Percentiles rank a stretch among this genome's conserved stretches.
These are phyloP conservation scores for Plasmodium adleri DNA, from an alignment of 169 alveolate species.

Conservation along the genomic window DNA sequence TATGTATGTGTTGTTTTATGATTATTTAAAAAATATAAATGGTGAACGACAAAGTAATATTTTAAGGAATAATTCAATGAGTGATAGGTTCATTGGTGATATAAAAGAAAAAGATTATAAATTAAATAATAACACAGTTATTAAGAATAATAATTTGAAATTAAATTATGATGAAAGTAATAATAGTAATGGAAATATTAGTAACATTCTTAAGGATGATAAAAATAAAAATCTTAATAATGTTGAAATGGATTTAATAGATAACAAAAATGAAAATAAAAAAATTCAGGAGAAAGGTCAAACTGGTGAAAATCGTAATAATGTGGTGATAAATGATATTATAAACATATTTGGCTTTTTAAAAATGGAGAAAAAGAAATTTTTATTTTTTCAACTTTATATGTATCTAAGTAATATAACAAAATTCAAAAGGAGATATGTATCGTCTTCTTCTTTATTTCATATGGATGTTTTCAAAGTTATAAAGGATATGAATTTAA, in stretches of 20 bases:
- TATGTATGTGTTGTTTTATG: slow-evolving; percentile 38
- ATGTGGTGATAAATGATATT: slow-evolving; percentile 13
- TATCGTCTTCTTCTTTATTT: slow-evolving; percentile 36
- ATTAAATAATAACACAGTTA: slow-evolving; percentile 3
- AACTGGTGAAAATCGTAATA: background rate
- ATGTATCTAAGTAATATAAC: slow-evolving; percentile 35
- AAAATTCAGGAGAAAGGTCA: background rate
- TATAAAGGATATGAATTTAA: slow-evolving; percentile 33
- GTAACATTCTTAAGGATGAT: slow-evolving; percentile 1
- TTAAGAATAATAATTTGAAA: background rate
- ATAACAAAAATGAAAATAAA: background rate
- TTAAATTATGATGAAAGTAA: background rate
- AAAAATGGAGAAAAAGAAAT: slow-evolving; percentile 53
- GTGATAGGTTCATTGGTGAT: slow-evolving; percentile 9
- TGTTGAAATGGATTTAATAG: slow-evolving; percentile 2
- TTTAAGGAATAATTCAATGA: background rate
- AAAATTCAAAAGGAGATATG: slow-evolving; percentile 44
- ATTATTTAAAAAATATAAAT: slow-evolving; percentile 43
- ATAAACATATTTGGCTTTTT: slow-evolving; percentile 39
- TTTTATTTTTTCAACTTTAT: slow-evolving; percentile 60
- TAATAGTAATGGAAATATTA: slow-evolving; percentile 16
- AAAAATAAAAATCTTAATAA: slow-evolving; percentile 3
- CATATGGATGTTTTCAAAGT: slow-evolving; percentile 45
- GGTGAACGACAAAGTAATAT: slow-evolving; percentile 9
- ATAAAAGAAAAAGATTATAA: slow-evolving; percentile 4